Evolutionary conservation across 176 grass and related monocot genomes (phyloP).

Genomic region (Cenchrus americanus): DNA sequence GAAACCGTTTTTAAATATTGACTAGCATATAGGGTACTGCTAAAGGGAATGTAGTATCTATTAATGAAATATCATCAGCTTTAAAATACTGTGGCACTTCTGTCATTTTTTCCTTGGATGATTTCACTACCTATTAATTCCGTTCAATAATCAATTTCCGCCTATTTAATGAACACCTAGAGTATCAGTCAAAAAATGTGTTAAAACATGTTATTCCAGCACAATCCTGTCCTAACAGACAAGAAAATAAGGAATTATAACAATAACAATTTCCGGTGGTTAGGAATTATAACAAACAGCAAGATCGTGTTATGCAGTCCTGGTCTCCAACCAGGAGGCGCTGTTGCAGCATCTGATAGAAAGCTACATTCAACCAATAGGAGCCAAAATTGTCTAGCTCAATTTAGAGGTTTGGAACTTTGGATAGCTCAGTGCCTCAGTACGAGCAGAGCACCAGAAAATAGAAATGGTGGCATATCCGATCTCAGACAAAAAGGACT

Average conservation of each 20-base stretch:
- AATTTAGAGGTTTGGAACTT: neutral
- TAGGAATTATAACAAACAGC: neutral
- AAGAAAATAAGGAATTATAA: too few species aligned
- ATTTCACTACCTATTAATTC: neutral
- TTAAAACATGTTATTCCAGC: neutral
- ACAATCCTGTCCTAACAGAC: neutral
- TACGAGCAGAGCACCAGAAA: constrained; percentile 23
- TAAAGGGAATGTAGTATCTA: neutral
- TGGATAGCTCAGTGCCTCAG: constrained; percentile 19
- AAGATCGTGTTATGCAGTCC: constrained; percentile 12
- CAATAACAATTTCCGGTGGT: neutral
- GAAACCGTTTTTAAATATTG: too few species aligned
- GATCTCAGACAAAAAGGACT: neutral
- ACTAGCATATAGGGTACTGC: neutral
- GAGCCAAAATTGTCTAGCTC: neutral
- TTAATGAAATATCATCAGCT: neutral
- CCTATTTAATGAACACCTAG: neutral
- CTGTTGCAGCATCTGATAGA: constrained; percentile 28
- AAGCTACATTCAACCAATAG: constrained; percentile 29
- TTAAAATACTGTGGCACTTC: neutral
- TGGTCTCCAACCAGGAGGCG: constrained; percentile 33
- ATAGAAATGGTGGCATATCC: neutral
- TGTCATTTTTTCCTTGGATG: neutral
- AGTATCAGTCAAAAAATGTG: constrained; percentile 8
- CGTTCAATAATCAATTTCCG: neutral